These are phyloP conservation scores for Pyrenophora seminiperda DNA, from an alignment of 2,329 filamentous ascomycete genomes.

Conservation along the genomic window DNA sequence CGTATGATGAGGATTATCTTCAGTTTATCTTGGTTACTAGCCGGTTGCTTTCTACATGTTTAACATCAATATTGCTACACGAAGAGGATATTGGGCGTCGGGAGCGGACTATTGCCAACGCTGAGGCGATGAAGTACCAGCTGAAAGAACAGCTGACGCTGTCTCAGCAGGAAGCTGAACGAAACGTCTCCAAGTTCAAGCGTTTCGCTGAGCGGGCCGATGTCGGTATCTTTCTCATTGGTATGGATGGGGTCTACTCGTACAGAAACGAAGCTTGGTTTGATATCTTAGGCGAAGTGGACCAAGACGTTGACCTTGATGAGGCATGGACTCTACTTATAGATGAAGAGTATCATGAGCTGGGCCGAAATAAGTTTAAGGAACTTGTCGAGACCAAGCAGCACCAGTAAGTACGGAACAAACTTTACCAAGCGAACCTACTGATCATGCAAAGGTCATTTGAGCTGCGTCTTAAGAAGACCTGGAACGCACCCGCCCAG, in stretches of 20 bases:
- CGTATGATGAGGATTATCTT: conserved; percentile 49
- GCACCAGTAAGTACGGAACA: conserved; percentile 17
- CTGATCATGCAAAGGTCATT: conserved; percentile 23
- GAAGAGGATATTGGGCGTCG: conserved; percentile 47
- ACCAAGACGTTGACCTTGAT: conserved; percentile 19
- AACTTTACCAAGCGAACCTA: no score
- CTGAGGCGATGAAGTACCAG: conserved; percentile 42
- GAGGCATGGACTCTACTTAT: conserved; percentile 27
- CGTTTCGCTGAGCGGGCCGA: conserved; percentile 49
- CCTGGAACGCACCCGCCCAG: conserved; percentile 36
- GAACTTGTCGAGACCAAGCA: conserved; percentile 21
- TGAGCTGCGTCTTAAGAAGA: conserved; percentile 48
- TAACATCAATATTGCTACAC: conserved; percentile 48
- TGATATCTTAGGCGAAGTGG: conserved; percentile 35
- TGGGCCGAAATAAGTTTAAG: conserved; percentile 24
- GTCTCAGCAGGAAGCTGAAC: conserved; percentile 39
- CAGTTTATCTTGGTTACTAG: conserved; percentile 45
- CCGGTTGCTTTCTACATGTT: conserved; percentile 47
- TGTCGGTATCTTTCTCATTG: conserved; percentile 50
- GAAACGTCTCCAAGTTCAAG: conserved; percentile 43
- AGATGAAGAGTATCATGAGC: conserved; percentile 18
- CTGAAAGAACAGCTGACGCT: conserved; percentile 41
- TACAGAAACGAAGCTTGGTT: conserved; percentile 51
- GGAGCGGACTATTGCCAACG: conserved; percentile 43
- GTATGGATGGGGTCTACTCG: conserved; percentile 43